Conservation (phyloP, 2,329 filamentous ascomycete genomes). For the Monosporascus sp. region DNA sequence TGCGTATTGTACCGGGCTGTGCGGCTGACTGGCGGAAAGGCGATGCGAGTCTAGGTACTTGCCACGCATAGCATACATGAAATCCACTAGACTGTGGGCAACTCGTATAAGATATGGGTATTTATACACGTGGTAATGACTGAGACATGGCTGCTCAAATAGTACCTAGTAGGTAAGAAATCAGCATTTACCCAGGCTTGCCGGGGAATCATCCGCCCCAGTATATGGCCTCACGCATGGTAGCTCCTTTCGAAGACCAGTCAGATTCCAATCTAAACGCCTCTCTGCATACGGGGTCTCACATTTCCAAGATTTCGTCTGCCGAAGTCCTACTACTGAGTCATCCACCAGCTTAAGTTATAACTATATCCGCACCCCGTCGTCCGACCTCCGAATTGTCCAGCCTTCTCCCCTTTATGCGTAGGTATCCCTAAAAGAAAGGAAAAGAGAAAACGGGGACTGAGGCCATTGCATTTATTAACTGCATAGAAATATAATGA, state of each 20-base stretch:
- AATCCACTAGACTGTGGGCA: too few relatives aligned
- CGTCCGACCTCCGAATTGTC: too few relatives aligned
- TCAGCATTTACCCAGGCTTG: neutral
- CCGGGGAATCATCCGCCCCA: neutral
- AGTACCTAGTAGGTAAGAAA: neutral
- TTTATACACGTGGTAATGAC: neutral
- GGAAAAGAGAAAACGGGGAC: too few relatives aligned
- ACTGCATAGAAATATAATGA: neutral
- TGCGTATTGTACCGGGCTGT: neutral
- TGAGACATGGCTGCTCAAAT: neutral
- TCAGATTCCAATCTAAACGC: slow-evolving; percentile 6
- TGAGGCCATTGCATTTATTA: neutral
- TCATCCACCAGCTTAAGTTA: too few relatives aligned
- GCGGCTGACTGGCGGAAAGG: neutral
- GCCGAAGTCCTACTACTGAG: too few relatives aligned
- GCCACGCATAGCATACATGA: neutral
- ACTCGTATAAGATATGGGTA: too few relatives aligned
- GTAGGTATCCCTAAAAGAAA: too few relatives aligned
- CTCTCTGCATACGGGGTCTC: neutral
- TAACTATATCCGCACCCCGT: too few relatives aligned
- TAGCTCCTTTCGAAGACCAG: slow-evolving; percentile 3
- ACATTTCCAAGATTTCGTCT: too few relatives aligned
- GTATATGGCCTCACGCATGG: neutral
- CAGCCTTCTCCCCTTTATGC: too few relatives aligned
- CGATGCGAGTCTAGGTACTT: neutral